A percentile compares a stretch with the other conserved stretches of the same genome.
Evolutionary conservation across 768 basidiomycete species (phyloP).

Genomic region (Neoboletus brunneissimus): DNA sequence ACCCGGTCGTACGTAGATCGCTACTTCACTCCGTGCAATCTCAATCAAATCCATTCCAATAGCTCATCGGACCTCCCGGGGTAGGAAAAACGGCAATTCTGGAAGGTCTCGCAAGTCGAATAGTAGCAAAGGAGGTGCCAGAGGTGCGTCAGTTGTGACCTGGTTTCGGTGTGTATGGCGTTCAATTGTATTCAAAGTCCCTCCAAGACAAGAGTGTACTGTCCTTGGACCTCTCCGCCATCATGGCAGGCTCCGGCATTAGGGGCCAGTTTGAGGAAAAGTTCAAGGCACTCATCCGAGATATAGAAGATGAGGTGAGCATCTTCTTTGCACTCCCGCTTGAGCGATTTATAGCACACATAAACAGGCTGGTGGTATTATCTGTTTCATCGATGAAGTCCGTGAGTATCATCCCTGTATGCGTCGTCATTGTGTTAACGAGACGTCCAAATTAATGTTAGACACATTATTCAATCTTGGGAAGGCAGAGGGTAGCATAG

Average conservation of each 20-base stretch:
- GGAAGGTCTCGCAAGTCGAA: constrained; percentile 84
- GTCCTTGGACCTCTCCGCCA: constrained; percentile 76
- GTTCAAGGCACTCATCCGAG: constrained; percentile 84
- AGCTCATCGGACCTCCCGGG: constrained; percentile 84
- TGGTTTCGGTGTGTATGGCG: neutral
- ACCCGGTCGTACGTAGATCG: constrained; percentile 65
- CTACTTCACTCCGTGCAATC: constrained; percentile 3
- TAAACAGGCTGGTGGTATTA: constrained; percentile 65
- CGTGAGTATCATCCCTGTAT: constrained; percentile 50
- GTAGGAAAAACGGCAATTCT: constrained; percentile 93
- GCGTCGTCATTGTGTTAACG: neutral
- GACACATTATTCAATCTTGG: constrained; percentile 85
- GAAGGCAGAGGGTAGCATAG: constrained; percentile 88
- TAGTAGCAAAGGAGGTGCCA: constrained; percentile 86
- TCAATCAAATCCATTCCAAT: neutral
- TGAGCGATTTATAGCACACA: constrained; percentile 16
- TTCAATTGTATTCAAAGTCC: constrained; percentile 46
- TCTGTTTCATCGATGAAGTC: constrained; percentile 94
- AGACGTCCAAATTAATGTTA: constrained; percentile 20
- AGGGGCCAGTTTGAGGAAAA: constrained; percentile 93
- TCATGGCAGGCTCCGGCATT: constrained; percentile 88
- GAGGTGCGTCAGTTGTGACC: constrained; percentile 51
- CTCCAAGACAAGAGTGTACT: constrained; percentile 86
- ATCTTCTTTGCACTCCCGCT: constrained; percentile 25
- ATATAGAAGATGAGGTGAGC: constrained; percentile 77